Evolutionary conservation across 1,284 basidiomycete genomes (phyloP), one percentile per base, ranked within the genome.

Genomic region (Volvariella surrecta): DNA sequence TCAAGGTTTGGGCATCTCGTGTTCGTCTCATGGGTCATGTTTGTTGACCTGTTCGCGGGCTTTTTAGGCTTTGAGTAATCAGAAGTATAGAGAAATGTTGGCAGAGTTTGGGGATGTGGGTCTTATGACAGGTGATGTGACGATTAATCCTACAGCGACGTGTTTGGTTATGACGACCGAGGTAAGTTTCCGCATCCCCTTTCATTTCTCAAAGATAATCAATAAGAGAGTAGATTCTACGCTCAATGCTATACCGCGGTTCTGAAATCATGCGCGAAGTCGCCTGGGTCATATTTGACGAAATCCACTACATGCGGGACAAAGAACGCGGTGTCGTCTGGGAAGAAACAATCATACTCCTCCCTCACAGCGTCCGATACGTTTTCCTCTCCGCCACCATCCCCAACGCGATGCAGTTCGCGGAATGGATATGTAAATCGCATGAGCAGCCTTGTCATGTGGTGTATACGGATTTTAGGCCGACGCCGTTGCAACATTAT

Each of bases 241-340:
- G 96, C 10, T 98, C 94, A 1, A 99, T 99, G 95, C 71, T 99
- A 28, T 99, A 99, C 60, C 83, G 96, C 45, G 96, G 96, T 34
- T 97, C 93, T 13, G 96, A 99, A 66, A 88, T 99, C 55, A 97
- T 99, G 90, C 89, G 96, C 49, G 96, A 99, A 70, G 95, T 99
- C 11, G 95, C 94, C 0, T 99, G 96, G 96, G 95, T 99, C 49
- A 81, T 99, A 48, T 99, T 99, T 60, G 96, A 99, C 61, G 96
- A 99, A 66, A 97, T 99, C 49, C 96, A 99, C 63, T 99, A 99
- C 67, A 99, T 99, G 96, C 87, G 96, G 51, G 96, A 99, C 72
- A 93, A 94, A 53, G 86, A 89, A 56, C 81, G 86, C 51, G 86
- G 86, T 52, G 87, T 89, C n/a, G 83, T 87, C 18, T 87, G 84